Base-by-base conservation (phyloP, 2,329 filamentous ascomycete genomes). In the Chrysoporthe cubensis region DNA sequence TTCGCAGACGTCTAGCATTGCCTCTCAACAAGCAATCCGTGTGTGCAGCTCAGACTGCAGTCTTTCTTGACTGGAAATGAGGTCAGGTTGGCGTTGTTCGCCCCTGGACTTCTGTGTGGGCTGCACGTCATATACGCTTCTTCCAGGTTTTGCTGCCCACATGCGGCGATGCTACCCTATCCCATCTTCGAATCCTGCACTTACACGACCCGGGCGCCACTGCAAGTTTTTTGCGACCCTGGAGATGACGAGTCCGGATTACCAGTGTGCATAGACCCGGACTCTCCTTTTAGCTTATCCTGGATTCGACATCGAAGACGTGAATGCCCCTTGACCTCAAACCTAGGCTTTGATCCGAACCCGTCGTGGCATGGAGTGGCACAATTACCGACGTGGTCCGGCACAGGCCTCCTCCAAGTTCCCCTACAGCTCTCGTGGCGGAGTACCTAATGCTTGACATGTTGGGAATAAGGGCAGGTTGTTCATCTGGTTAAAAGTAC, bases 101-200 rank as follows among this genome's bases (percentile, higher is more conserved):
- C 40, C 54, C 34, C 34, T 32, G 34, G 54, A 57, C 40, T 57
- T 40, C 32, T 56, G 66, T 50, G 16, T 3, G 37, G 26, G 16
- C 58, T 58, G 57, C 62, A 66, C 63, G 66, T 68, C 66, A 66
- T 66, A 8, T 56, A 16, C 40, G 66, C 66, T 63, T 56, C 66
- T 68, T 65, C 57, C 63, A 65, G 66, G 66, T 68, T 65, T 61
- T 62, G 52, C 50, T 42, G 26, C 48, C 54, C 44, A 43, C 18
- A 60, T 32, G 9, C 57, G 37, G 34, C 52, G 34, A 64, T 18
- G 40, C 48, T 52, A 50, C 43, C 7, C 44, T 48, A 9, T 26
- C 13, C 50, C 50, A 13, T 32, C 50, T 21, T 52, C 9, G 6
- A 40, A 9, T 6, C 37, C 37, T 40, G 37, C 37, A 40, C 37